Evolutionary conservation across 495 filamentous ascomycete species (phyloP).

Genomic region (Sabuloglossum arenarium): DNA sequence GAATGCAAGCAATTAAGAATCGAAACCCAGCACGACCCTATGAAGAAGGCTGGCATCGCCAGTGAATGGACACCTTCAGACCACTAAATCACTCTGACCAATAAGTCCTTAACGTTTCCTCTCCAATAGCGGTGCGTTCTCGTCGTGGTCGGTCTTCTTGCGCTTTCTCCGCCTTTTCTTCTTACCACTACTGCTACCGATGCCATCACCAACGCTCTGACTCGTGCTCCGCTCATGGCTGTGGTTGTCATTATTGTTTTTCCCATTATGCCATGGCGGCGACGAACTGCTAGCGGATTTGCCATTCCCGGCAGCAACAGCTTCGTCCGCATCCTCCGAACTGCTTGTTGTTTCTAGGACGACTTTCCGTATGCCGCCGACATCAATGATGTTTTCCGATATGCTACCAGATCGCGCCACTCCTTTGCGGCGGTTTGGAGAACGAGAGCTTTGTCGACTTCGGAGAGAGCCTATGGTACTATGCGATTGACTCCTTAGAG

Average conservation of each 20-base stretch:
- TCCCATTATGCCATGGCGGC: background rate
- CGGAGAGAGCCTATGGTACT: constrained; percentile 23
- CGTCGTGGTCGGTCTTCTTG: background rate
- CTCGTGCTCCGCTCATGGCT: background rate
- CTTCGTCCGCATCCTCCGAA: constrained; percentile 14
- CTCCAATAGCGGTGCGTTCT: background rate
- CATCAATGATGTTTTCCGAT: constrained; percentile 67
- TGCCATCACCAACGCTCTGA: background rate
- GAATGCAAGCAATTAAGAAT: background rate
- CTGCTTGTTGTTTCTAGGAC: constrained; percentile 54
- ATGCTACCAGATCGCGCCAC: constrained; percentile 65
- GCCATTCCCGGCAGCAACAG: background rate
- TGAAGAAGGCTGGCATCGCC: background rate
- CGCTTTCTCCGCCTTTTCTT: background rate
- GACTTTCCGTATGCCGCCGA: constrained; percentile 65
- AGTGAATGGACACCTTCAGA: background rate
- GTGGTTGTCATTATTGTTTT: background rate
- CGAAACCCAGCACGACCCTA: background rate
- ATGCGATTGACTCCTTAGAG: constrained; percentile 6
- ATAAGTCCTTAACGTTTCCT: background rate
- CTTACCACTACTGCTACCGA: background rate
- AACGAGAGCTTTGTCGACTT: background rate
- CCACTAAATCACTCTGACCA: background rate
- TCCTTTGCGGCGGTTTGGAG: constrained; percentile 14
- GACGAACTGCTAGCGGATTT: background rate